These are phyloP conservation scores for Ophiocordyceps robertsii DNA, from an alignment of 2,329 filamentous ascomycete genomes.

Conservation along the genomic window DNA sequence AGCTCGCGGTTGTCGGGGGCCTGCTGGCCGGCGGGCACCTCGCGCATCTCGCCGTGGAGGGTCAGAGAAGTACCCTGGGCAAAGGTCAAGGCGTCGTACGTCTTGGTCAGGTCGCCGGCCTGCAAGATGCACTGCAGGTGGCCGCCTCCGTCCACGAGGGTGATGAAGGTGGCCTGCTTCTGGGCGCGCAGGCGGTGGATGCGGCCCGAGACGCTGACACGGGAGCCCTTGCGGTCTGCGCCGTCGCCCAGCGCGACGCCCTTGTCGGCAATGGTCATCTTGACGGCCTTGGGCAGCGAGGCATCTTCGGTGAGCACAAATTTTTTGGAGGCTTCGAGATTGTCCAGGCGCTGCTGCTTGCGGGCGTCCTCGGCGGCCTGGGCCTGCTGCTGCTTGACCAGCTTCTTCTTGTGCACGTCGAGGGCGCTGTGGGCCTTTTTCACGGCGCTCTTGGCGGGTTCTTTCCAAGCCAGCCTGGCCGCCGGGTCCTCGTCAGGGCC, in stretches of 20 bases:
- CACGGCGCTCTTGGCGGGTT: constrained; percentile 66
- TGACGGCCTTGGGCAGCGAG: constrained; percentile 58
- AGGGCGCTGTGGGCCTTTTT: constrained; percentile 72
- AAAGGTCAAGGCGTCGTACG: constrained; percentile 80
- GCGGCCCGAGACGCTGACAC: constrained; percentile 68
- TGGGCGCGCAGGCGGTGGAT: constrained; percentile 72
- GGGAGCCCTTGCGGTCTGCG: constrained; percentile 45
- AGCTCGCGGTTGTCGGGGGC: constrained; percentile 79
- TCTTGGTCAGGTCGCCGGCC: constrained; percentile 66
- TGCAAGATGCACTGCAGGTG: constrained; percentile 27
- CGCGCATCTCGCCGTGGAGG: constrained; percentile 70
- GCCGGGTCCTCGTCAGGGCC: constrained; percentile 50
- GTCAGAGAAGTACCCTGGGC: constrained; percentile 79
- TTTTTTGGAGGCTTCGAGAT: constrained; percentile 64
- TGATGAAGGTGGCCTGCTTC: constrained; percentile 77
- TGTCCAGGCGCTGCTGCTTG: constrained; percentile 51
- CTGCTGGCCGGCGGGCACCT: constrained; percentile 63
- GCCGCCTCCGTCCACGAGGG: constrained; percentile 65
- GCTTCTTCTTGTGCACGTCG: constrained; percentile 71
- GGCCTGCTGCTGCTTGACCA: constrained; percentile 30
- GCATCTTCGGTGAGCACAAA: constrained; percentile 55
- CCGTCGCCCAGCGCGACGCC: constrained; percentile 26
- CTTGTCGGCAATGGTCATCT: constrained; percentile 54
- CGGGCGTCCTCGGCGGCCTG: constrained; percentile 61
- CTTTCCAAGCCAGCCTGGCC: constrained; percentile 61